Conservation (phyloP, 768 basidiomycete genomes). For the Termitomyces sp. region DNA sequence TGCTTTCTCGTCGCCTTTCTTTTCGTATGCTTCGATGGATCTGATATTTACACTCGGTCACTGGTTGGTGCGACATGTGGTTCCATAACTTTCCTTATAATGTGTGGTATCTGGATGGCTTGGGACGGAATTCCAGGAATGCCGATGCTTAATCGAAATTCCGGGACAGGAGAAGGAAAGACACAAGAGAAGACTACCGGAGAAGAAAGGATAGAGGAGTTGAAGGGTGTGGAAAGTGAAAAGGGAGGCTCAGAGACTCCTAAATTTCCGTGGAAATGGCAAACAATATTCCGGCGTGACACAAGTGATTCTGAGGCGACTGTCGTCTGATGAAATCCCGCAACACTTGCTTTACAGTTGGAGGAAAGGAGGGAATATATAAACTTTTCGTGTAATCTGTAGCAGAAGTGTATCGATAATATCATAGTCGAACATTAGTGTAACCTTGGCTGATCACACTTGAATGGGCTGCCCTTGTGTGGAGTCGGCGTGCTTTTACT, state of each 20-base stretch:
- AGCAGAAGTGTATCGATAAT: too few species aligned
- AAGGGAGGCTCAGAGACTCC: background rate
- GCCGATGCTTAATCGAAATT: background rate
- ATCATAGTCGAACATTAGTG: background rate
- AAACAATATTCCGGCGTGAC: constrained; percentile 7
- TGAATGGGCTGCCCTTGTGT: too few species aligned
- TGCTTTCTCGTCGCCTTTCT: constrained; percentile 38
- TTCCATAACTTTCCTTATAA: constrained; percentile 30
- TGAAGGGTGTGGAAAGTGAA: background rate
- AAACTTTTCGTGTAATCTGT: too few species aligned
- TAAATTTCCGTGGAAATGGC: constrained; percentile 2
- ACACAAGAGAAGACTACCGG: background rate
- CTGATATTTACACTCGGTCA: constrained; percentile 24
- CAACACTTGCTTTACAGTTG: background rate
- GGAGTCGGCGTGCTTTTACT: background rate
- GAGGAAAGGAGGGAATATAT: background rate
- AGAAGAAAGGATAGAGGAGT: background rate
- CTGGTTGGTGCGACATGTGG: constrained; percentile 31
- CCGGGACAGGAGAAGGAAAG: background rate
- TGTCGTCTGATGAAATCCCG: background rate
- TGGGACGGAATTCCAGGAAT: constrained; percentile 30
- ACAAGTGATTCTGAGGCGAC: constrained; percentile 11
- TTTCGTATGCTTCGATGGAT: constrained; percentile 31
- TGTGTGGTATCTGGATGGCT: constrained; percentile 44
- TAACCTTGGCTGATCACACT: background rate